Evolutionary conservation across 805 yeast species (phyloP), one percentile per base, ranked within the genome.

Genomic region (Lachancea sp.): DNA sequence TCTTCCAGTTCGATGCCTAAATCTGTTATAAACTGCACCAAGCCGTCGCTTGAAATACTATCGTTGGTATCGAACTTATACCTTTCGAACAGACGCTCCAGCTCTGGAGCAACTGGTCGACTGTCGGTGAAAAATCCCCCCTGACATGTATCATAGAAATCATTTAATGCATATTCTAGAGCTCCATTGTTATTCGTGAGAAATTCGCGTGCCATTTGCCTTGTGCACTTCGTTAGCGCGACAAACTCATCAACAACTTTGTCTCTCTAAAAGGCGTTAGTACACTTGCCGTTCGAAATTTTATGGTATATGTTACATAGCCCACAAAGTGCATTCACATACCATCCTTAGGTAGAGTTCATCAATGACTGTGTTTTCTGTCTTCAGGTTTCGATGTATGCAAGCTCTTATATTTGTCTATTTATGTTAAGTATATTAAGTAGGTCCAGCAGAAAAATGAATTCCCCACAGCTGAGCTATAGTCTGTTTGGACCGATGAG

Each of bases 1-100:
- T 89, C 88, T 49, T 90, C 97, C 1, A 88, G 81, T 11, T 77
- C 77, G 28, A 81, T 68, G 0, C 74, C 78, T 34, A 90, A 62
- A 50, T 81, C 95, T 12, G 68, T 69, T 17, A 90, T 64, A 51
- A 80, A 85, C 29, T 55, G 49, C 8, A 89, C 58, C 0, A 96
- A 82, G 0, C 96, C 96, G 43, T 86, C 92, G 8, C 84, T 69
- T 19, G 79, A 90, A 28, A 88, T 84, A 2, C 29, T 11, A 2
- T 23, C n/a, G 9, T 64, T 58, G 1, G 56, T 61, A 11, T 58
- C 55, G 0, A 26, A 37, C 3, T 52, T 45, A 36, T 55, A 54
- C 19, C 38, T 46, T 8, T 50, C 44, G 36, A 51, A 55, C 9
- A 56, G 20, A 1, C 33, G 41, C 1, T 48, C 31, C 31, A 56